Evolutionary conservation across 495 filamentous ascomycete species (phyloP).

Genomic region (Tetracladium marchalianum): DNA sequence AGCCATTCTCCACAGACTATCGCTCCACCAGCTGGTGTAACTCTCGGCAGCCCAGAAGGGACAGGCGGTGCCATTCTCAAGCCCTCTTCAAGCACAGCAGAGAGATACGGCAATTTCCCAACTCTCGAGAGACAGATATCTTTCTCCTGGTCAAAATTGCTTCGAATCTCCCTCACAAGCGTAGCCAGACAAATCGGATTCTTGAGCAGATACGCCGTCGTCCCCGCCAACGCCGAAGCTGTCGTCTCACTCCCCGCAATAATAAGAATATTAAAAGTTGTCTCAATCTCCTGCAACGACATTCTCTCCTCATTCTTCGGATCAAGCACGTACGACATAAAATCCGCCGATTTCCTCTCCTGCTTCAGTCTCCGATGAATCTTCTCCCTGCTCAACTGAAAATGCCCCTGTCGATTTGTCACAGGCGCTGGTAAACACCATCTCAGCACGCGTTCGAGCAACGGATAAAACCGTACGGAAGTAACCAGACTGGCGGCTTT

Average conservation of each 20-base stretch:
- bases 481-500: conserved; percentile 3
- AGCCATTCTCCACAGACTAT: conserved; percentile 43
- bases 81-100: conserved; percentile 26
- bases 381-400: not conserved
- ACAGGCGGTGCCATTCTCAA: conserved; percentile 1
- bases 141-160: not conserved
- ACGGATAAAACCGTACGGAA: not conserved
- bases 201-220: conserved; percentile 1
- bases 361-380: not conserved
- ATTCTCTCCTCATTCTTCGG: not conserved
- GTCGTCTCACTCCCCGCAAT: conserved; percentile 48
- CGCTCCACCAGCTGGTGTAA: conserved; percentile 13
- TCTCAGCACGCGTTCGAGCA: not conserved
- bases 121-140: conserved; percentile 15
- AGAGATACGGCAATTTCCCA: conserved; percentile 29
- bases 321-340: conserved; percentile 1
- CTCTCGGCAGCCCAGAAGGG: conserved; percentile 4
- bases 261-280: conserved; percentile 24
- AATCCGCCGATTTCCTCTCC: not conserved
- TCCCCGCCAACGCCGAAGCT: conserved; percentile 38
- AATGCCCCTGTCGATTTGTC: not conserved
- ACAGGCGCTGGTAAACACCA: not conserved
- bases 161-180: not conserved
- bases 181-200: not conserved
- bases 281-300: conserved; percentile 22